These are phyloP conservation scores for Posidonia oceanica DNA, from an alignment of 116 monocot genomes.

Conservation along the genomic window DNA sequence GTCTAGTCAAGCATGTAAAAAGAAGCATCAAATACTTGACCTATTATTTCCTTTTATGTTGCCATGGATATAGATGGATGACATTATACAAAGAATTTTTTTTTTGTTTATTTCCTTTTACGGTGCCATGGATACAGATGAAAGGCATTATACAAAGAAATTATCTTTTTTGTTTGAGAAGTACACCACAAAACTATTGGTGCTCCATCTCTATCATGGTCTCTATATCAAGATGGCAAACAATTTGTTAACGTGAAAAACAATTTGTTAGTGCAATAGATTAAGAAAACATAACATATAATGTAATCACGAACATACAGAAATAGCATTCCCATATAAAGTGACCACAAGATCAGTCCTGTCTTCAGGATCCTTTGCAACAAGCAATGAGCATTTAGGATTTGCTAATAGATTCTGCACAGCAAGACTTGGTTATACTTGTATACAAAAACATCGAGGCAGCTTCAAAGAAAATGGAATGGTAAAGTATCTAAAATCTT, in stretches of 20 bases:
- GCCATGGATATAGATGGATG: neutral
- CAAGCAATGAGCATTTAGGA: constrained; percentile 84
- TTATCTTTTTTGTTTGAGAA: too few species aligned
- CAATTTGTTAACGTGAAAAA: too few species aligned
- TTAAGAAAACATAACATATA: neutral
- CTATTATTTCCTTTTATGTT: too few species aligned
- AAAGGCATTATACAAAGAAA: too few species aligned
- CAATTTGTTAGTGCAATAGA: neutral
- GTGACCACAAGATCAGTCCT: constrained; percentile 78
- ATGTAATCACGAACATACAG: constrained; percentile 17
- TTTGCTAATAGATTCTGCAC: constrained; percentile 72
- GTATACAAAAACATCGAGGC: neutral
- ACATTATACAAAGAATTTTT: neutral
- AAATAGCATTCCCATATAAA: constrained; percentile 67
- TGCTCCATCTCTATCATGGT: too few species aligned
- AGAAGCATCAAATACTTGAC: too few species aligned
- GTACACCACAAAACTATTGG: too few species aligned
- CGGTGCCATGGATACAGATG: too few species aligned
- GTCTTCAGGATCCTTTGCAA: constrained; percentile 87
- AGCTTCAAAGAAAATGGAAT: neutral
- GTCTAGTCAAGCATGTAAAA: neutral
- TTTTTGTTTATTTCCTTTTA: neutral
- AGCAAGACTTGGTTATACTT: neutral
- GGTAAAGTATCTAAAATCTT: too few species aligned
- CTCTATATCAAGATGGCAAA: too few species aligned